A percentile compares a stretch with the other conserved stretches of the same genome.
Evolutionary conservation across 805 yeast genomes (phyloP).

Genomic region (Myxozyma vanderwaltii): DNA sequence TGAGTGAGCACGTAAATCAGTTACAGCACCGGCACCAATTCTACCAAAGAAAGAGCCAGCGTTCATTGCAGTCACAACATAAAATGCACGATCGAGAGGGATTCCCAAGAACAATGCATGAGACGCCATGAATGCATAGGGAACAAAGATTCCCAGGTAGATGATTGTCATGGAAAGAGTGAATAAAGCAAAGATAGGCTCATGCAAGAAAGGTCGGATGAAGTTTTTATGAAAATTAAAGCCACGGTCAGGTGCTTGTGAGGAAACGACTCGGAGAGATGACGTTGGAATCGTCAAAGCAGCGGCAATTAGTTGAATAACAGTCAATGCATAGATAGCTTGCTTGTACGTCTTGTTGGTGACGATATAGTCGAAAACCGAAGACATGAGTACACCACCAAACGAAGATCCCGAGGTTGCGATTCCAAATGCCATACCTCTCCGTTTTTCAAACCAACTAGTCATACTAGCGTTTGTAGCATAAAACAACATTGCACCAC

Average conservation of each 20-base stretch:
- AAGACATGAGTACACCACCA: conserved; percentile 54
- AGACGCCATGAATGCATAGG: conserved; percentile 41
- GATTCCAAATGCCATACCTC: conserved; percentile 51
- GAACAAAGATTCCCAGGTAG: conserved; percentile 40
- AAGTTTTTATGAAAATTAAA: conserved; percentile 9
- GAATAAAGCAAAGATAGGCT: conserved; percentile 37
- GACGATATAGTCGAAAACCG: conserved; percentile 45
- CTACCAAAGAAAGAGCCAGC: conserved; percentile 53
- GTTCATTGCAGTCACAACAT: conserved; percentile 42
- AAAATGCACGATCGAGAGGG: conserved; percentile 26
- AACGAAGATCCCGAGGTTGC: conserved; percentile 55
- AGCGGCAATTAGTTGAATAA: neutral
- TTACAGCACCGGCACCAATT: conserved; percentile 50
- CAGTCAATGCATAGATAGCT: neutral
- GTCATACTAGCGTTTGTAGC: conserved; percentile 35
- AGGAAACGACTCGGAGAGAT: neutral
- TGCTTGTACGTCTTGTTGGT: neutral
- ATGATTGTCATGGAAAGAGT: conserved; percentile 36
- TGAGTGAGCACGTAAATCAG: conserved; percentile 41
- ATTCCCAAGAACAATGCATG: conserved; percentile 37
- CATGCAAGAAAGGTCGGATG: conserved; percentile 35
- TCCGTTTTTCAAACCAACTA: conserved; percentile 49
- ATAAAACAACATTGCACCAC: conserved; percentile 9
- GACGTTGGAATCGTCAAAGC: conserved; percentile 6
- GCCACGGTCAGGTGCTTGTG: neutral